Evolutionary conservation across 805 yeast species (phyloP), one percentile per base, ranked within the genome.

Genomic region (Jamesozyma hellenica): DNA sequence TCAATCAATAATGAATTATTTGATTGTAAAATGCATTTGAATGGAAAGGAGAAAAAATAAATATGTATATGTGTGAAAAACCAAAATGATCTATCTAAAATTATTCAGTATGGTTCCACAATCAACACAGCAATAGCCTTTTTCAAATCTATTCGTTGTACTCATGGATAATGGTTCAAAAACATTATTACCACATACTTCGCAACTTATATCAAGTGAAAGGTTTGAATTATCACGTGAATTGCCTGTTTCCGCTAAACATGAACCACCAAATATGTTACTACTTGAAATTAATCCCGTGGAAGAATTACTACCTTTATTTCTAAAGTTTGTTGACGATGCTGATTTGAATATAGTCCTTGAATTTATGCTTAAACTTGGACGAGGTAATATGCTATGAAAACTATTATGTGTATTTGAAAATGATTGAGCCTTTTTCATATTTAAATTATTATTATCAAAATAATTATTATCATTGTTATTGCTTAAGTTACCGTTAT

Each of bases 61-160:
- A 8, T 6, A 21, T 6, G 23, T 21, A 21, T n/a, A 21, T 21
- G 23, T 6, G 8, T 21, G 23, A 5, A 21, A 21, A 21, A 8
- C 5, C 8, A 21, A 21, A 6, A 21, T 21, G 5, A 21, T 21
- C 30, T 36, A 49, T 23, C 54, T 44, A 21, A 50, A 47, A 19
- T 44, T 50, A 26, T 45, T 50, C 5, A 47, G 35, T 6, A 45
- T 31, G 7, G 42, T 45, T 11, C 51, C 51, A 33, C 51, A 47
- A 35, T 47, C 51, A 7, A 15, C 23, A 32, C 51, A 47, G 16
- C 39, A 43, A 19, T 41, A 37, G 6, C 42, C 39, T 9, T 25
- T 35, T 9, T 42, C 39, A 4, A 34, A 17, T 16, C 36, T 42
- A 16, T 38, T 34, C 18, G 27, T 11, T n/a, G 28, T 14, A 12